These are phyloP conservation scores for Przewalskia tangutica DNA, from an alignment of 257 asterid species.

Conservation along the genomic window DNA sequence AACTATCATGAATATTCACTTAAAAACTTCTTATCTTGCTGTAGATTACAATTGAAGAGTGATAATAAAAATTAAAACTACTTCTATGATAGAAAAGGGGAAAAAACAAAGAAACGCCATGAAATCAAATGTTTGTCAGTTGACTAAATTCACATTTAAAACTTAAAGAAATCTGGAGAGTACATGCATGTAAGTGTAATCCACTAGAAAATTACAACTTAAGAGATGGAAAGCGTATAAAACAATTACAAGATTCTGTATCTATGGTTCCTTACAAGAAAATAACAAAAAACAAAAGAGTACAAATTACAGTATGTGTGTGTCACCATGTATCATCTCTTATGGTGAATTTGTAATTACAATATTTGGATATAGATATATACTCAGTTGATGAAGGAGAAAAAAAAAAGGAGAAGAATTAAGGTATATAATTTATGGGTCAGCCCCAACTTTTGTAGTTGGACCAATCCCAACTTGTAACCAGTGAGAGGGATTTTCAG, in stretches of 20 bases:
- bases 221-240: neutral
- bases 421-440: slow-evolving; percentile 7
- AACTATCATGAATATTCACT: too few species aligned
- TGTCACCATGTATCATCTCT: neutral
- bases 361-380: neutral
- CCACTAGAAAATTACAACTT: neutral
- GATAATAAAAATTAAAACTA: too few species aligned
- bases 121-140: neutral
- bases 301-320: neutral
- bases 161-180: neutral
- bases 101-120: neutral
- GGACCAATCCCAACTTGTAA: slow-evolving; percentile 84
- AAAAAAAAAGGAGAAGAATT: neutral
- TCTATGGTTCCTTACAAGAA: neutral
- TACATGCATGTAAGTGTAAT: neutral
- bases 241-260: neutral
- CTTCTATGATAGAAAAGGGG: too few species aligned
- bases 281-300: neutral
- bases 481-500: slow-evolving; percentile 54
- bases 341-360: neutral
- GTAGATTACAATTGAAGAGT: too few species aligned
- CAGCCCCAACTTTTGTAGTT: slow-evolving; percentile 27
- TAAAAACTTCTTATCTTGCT: too few species aligned
- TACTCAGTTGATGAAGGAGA: neutral
- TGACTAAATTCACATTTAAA: neutral